Conservation (phyloP, 176 grass and related monocot species). For the Bromus sterilis region DNA sequence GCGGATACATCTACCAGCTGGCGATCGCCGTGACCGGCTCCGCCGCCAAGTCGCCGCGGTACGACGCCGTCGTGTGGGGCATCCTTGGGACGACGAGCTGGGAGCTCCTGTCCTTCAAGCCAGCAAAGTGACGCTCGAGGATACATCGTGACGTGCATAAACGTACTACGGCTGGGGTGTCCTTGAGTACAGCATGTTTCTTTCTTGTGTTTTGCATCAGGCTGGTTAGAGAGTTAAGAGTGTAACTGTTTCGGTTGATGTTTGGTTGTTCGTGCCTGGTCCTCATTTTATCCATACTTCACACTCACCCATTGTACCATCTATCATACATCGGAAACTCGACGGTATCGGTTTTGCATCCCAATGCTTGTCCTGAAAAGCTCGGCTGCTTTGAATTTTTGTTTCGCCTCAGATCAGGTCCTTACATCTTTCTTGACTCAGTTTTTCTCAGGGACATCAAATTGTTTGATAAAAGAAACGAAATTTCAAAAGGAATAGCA, state of each 20-base stretch:
- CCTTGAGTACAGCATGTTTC: background rate
- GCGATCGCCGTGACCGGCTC: slow-evolving; percentile 4
- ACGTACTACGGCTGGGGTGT: background rate
- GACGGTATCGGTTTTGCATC: background rate
- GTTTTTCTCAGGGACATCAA: too few relatives aligned
- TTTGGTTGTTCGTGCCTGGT: background rate
- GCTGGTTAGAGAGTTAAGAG: background rate
- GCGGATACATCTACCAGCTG: slow-evolving; percentile 18
- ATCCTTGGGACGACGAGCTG: slow-evolving; percentile 2
- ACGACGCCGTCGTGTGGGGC: slow-evolving; percentile 25
- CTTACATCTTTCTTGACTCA: too few relatives aligned
- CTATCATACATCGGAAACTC: too few relatives aligned
- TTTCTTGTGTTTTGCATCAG: background rate
- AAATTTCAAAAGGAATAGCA: too few relatives aligned
- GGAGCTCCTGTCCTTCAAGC: slow-evolving; percentile 29
- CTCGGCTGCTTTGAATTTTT: too few relatives aligned
- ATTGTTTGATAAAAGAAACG: too few relatives aligned
- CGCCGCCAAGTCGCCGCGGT: background rate
- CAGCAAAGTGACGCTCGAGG: background rate
- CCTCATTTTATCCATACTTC: background rate
- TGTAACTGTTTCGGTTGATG: background rate
- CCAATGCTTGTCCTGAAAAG: too few relatives aligned
- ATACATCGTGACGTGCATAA: background rate
- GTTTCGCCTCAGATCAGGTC: too few relatives aligned
- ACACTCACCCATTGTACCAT: background rate